Percentiles rank a stretch among this genome's conserved stretches.
These are phyloP conservation scores for Coemansia sp. DNA, from an alignment of 192 early-diverging fungal species.

Conservation along the genomic window DNA sequence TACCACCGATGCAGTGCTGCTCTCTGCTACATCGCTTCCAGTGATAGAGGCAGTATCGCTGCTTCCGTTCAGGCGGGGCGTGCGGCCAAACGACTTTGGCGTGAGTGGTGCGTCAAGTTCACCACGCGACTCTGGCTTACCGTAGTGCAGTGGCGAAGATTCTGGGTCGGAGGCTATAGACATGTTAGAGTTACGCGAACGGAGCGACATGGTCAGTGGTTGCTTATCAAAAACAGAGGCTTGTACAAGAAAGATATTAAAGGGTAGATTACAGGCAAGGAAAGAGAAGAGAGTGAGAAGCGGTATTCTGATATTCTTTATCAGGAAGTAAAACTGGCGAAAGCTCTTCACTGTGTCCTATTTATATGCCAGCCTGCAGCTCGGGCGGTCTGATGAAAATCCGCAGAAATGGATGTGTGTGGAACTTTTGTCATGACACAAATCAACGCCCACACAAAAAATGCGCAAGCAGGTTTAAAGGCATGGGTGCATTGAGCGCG, in stretches of 20 bases:
- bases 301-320: neutral
- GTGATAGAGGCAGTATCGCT: neutral
- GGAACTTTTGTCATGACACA: neutral
- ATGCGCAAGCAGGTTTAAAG: neutral
- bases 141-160: conserved; percentile 5
- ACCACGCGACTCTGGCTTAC: conserved; percentile 7
- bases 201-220: conserved; percentile 9
- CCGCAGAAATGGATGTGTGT: conserved; percentile 6
- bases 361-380: conserved; percentile 9
- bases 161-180: conserved; percentile 15
- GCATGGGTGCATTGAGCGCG: neutral
- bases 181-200: conserved; percentile 3
- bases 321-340: neutral
- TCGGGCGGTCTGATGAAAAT: conserved; percentile 11
- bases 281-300: neutral
- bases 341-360: neutral
- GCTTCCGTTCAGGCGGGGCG: neutral
- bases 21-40: neutral
- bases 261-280: conserved; percentile 8
- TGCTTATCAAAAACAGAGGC: neutral
- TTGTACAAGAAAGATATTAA: neutral
- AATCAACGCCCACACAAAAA: neutral
- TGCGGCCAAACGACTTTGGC: conserved; percentile 39
- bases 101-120: conserved; percentile 28
- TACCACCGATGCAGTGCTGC: neutral